Evolutionary conservation across 2,329 filamentous ascomycete genomes (phyloP).

Genomic region (Stemphylium vesicarium): DNA sequence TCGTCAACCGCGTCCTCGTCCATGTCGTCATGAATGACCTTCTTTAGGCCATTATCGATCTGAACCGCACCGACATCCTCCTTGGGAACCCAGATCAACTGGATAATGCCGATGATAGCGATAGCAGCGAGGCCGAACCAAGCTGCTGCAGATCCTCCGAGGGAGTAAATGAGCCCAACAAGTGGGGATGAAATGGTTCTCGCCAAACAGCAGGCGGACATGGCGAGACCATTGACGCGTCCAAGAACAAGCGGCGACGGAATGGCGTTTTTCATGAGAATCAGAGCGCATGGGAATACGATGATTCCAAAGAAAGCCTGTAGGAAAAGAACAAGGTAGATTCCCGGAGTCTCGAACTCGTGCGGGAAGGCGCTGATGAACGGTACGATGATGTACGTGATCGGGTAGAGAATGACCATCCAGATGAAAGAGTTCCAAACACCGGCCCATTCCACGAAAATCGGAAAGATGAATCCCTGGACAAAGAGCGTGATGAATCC

Average conservation of each 20-base stretch:
- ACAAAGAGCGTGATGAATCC: constrained; percentile 75
- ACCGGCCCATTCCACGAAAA: constrained; percentile 67
- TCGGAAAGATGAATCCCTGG: constrained; percentile 74
- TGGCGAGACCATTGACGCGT: constrained; percentile 73
- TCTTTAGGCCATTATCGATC: constrained; percentile 43
- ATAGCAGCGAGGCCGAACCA: constrained; percentile 66
- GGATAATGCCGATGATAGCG: constrained; percentile 62
- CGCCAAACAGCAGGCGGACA: constrained; percentile 70
- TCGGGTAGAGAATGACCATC: constrained; percentile 70
- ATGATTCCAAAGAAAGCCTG: constrained; percentile 73
- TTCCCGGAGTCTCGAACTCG: constrained; percentile 61
- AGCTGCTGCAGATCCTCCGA: constrained; percentile 65
- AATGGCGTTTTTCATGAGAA: constrained; percentile 76
- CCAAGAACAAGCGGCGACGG: constrained; percentile 68
- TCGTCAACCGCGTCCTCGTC: constrained; percentile 37
- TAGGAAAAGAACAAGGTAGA: constrained; percentile 68
- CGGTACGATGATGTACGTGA: constrained; percentile 71
- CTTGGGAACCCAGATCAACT: constrained; percentile 62
- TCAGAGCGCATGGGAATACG: constrained; percentile 71
- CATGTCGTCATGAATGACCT: constrained; percentile 29
- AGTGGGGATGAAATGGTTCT: constrained; percentile 72
- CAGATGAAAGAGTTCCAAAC: constrained; percentile 71
- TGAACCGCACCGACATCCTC: constrained; percentile 49
- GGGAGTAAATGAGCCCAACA: constrained; percentile 69
- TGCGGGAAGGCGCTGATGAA: constrained; percentile 67